Conservation (phyloP, 306 rosid species). For the Dicorynia guianensis region DNA sequence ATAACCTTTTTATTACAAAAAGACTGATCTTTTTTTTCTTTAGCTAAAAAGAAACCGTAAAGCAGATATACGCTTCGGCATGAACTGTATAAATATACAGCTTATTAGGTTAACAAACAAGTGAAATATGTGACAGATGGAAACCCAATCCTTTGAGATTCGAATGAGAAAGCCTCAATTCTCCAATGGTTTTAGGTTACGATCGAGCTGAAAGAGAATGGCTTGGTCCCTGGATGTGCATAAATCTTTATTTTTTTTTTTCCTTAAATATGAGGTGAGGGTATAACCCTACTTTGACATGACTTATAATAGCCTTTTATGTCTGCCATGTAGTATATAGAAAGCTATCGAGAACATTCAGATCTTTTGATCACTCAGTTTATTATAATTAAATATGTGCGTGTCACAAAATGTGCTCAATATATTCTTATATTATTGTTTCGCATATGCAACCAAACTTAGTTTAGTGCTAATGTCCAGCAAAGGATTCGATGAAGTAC, state of each 20-base stretch:
- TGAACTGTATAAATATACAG: too few relatives aligned
- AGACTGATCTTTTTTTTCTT: neutral
- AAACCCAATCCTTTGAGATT: slow-evolving; percentile 42
- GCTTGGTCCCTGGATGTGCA: neutral
- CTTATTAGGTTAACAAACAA: neutral
- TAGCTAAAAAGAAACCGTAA: too few relatives aligned
- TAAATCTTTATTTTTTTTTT: too few relatives aligned
- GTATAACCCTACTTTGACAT: slow-evolving; percentile 49
- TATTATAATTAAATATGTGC: too few relatives aligned
- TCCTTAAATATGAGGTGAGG: neutral
- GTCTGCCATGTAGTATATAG: slow-evolving; percentile 26
- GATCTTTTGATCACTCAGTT: neutral
- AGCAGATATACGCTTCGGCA: too few relatives aligned
- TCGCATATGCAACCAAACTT: neutral
- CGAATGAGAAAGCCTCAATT: slow-evolving; percentile 7
- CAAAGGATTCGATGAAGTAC: neutral
- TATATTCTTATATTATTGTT: neutral
- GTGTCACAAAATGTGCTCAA: neutral
- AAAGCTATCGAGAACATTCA: slow-evolving; percentile 16
- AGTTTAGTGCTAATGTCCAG: neutral
- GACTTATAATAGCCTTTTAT: slow-evolving; percentile 46
- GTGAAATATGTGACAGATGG: slow-evolving; percentile 37
- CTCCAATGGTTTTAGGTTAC: slow-evolving; percentile 10
- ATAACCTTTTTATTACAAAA: neutral
- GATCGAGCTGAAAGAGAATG: slow-evolving; percentile 11